Percentiles rank a stretch among this genome's conserved stretches.
These are phyloP conservation scores for Solanum infundibuliforme DNA, from an alignment of 257 asterid species.

Conservation along the genomic window DNA sequence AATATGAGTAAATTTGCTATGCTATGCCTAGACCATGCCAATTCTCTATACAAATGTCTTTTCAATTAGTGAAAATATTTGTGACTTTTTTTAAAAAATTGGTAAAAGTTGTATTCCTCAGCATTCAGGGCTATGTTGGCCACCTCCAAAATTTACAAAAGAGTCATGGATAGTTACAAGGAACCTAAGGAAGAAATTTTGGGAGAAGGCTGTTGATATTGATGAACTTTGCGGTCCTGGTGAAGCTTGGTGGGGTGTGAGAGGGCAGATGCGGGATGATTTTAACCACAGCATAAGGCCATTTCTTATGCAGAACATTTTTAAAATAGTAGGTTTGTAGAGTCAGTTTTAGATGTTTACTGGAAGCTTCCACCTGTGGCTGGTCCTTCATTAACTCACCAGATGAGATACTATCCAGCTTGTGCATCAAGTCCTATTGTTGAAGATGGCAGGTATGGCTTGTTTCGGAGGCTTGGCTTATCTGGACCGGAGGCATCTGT, in stretches of 20 bases:
- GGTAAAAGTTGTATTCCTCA: too few relatives aligned
- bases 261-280: slow-evolving; percentile 81
- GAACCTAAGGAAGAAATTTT: slow-evolving; percentile 45
- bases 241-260: slow-evolving; percentile 98
- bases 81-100: not conserved
- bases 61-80: not conserved
- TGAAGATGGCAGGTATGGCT: slow-evolving; percentile 73
- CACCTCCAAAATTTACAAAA: too few relatives aligned
- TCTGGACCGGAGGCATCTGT: slow-evolving; percentile 51
- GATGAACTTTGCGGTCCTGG: slow-evolving; percentile 87
- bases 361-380: slow-evolving; percentile 98
- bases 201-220: slow-evolving; percentile 79
- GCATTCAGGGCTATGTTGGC: too few relatives aligned
- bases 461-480: slow-evolving; percentile 64
- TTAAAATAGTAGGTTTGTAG: slow-evolving; percentile 75
- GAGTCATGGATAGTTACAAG: too few relatives aligned
- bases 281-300: slow-evolving; percentile 64
- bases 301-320: slow-evolving; percentile 54
- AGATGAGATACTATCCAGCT: slow-evolving; percentile 89
- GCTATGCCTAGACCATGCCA: not conserved
- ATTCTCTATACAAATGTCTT: not conserved
- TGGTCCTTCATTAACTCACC: slow-evolving; percentile 95
- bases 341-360: slow-evolving; percentile 71
- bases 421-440: slow-evolving; percentile 61
- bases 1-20: not conserved